A percentile compares a stretch with the other conserved stretches of the same genome.
Conservation (phyloP, 805 yeast genomes). For the Metschnikowia reukaufii region DNA sequence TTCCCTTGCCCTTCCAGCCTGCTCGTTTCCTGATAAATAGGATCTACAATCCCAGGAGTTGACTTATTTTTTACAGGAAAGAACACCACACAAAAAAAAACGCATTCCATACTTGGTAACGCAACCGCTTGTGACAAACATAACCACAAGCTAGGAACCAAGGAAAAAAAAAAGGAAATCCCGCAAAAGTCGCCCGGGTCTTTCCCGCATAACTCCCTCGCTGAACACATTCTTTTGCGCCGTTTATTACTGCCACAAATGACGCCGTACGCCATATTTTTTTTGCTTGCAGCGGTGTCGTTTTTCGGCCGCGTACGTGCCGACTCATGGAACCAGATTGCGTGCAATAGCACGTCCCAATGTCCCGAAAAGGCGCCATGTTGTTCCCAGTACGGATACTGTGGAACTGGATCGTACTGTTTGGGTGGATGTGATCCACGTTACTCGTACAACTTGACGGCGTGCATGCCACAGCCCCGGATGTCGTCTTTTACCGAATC, state of each 20-base stretch:
- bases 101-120: no score
- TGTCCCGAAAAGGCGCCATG: slow-evolving; percentile 87
- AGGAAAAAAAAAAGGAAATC: background rate
- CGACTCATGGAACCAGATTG: slow-evolving; percentile 14
- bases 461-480: slow-evolving; percentile 87
- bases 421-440: slow-evolving; percentile 86
- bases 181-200: background rate
- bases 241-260: background rate
- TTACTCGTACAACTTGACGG: slow-evolving; percentile 57
- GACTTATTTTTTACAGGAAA: background rate
- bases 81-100: background rate
- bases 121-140: no score
- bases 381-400: slow-evolving; percentile 76
- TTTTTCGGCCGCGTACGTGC: slow-evolving; percentile 13
- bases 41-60: background rate
- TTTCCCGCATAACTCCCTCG: background rate
- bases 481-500: slow-evolving; percentile 51
- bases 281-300: slow-evolving; percentile 9
- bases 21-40: background rate
- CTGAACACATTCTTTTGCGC: no score
- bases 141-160: background rate
- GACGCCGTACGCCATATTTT: slow-evolving; percentile 10
- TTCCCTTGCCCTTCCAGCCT: background rate
- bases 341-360: slow-evolving; percentile 51
- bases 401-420: slow-evolving; percentile 79